phyloP scores from a whole-genome alignment of 331 rosid species.

The Acacia concinna region DNA sequence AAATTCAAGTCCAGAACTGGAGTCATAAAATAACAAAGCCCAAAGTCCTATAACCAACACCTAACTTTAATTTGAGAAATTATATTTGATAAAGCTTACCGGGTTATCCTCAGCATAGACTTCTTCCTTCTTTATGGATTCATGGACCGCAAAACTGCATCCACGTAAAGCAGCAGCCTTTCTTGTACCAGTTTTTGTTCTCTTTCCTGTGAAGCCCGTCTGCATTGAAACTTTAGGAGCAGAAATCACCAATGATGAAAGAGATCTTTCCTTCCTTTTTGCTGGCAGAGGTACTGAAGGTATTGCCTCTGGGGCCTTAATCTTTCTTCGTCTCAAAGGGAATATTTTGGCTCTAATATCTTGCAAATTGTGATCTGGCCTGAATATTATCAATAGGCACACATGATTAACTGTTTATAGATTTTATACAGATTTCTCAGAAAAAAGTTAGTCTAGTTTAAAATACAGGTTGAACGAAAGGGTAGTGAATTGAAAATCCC shows the following conservation, averaged over 20 bases:
- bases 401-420: not conserved
- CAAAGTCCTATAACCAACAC: constrained; percentile 32
- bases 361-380: constrained; percentile 99
- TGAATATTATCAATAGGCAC: constrained; percentile 43
- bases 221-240: constrained; percentile 84
- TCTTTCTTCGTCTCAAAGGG: constrained; percentile 67
- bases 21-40: constrained; percentile 13
- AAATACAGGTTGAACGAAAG: not conserved
- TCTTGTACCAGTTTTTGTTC: constrained; percentile 73
- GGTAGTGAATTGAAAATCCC: not conserved
- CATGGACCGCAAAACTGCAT: constrained; percentile 58
- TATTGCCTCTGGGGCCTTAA: constrained; percentile 60
- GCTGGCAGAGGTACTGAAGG: constrained; percentile 66
- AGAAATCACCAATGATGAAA: constrained; percentile 87
- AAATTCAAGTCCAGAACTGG: constrained; percentile 7
- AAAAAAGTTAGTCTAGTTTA: not conserved
- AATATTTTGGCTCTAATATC: constrained; percentile 87
- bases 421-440: not conserved
- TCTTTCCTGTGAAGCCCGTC: constrained; percentile 80
- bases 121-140: constrained; percentile 60
- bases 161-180: constrained; percentile 80
- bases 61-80: constrained; percentile 46
- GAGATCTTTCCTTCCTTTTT: constrained; percentile 96
- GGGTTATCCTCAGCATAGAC: constrained; percentile 53
- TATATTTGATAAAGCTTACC: constrained; percentile 52